Evolutionary conservation across 2,329 filamentous ascomycete species (phyloP).

Genomic region (Beauveria rudraprayagi): DNA sequence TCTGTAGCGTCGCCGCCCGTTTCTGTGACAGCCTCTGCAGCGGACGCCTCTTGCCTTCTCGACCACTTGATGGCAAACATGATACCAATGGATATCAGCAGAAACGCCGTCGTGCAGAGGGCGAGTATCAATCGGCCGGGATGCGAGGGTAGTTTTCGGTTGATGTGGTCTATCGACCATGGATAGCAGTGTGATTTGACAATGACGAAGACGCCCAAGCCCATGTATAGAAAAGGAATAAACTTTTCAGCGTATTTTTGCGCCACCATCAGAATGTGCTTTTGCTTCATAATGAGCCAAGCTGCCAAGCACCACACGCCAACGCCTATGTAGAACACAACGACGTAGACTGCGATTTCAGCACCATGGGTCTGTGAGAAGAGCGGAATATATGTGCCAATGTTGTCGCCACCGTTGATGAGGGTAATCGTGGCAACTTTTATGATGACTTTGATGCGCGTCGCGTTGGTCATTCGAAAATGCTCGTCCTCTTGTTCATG

Average conservation of each 20-base stretch:
- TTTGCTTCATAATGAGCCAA: conserved; percentile 24
- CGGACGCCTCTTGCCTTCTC: neutral
- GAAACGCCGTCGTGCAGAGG: conserved; percentile 13
- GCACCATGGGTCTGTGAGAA: conserved; percentile 24
- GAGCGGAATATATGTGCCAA: conserved; percentile 27
- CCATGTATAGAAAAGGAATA: conserved; percentile 26
- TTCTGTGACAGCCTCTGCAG: neutral
- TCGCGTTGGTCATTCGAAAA: neutral
- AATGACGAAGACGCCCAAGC: conserved; percentile 25
- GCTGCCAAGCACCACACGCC: conserved; percentile 24
- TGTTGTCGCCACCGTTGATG: conserved; percentile 29
- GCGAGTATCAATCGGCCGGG: conserved; percentile 13
- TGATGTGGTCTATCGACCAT: conserved; percentile 25
- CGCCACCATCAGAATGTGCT: conserved; percentile 19
- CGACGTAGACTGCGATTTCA: conserved; percentile 26
- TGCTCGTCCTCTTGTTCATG: conserved; percentile 9
- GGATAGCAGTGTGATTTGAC: conserved; percentile 25
- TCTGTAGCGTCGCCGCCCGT: neutral
- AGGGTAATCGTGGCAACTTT: conserved; percentile 25
- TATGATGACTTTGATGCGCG: conserved; percentile 16
- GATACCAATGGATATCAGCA: conserved; percentile 10
- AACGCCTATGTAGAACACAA: conserved; percentile 25
- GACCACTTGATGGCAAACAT: conserved; percentile 11
- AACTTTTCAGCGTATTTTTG: conserved; percentile 19
- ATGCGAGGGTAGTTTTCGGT: conserved; percentile 13